phyloP scores from a whole-genome alignment of 768 basidiomycete species.

The Tephrocybe sp. region DNA sequence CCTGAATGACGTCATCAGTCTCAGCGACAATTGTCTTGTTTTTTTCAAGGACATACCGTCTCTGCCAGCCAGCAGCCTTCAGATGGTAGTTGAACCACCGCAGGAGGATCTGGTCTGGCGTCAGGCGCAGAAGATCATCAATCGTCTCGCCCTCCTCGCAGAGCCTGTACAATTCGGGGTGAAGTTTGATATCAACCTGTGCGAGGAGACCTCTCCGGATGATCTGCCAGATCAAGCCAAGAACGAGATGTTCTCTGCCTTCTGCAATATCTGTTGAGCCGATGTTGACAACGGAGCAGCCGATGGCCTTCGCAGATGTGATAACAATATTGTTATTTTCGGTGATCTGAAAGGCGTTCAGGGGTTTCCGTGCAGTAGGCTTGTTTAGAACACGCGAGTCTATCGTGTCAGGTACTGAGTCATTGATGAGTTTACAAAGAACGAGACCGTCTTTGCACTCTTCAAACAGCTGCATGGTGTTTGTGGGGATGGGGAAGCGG shows the following conservation, averaged over 20 bases:
- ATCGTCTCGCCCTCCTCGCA: conserved; percentile 98
- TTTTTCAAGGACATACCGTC: conserved; percentile 50
- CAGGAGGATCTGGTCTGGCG: conserved; percentile 96
- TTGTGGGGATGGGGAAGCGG: conserved; percentile 89
- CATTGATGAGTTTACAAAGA: conserved; percentile 98
- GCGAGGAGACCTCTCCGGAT: conserved; percentile 91
- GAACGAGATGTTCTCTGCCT: conserved; percentile 93
- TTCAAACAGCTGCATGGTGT: conserved; percentile 98
- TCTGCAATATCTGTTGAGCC: conserved; percentile 91
- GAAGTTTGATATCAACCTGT: conserved; percentile 97
- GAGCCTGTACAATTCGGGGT: conserved; percentile 94
- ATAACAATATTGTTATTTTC: conserved; percentile 99
- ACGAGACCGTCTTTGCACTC: conserved; percentile 95
- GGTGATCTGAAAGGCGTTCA: conserved; percentile 99
- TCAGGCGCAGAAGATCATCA: conserved; percentile 90
- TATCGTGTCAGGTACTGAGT: conserved; percentile 99
- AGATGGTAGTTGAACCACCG: conserved; percentile 99
- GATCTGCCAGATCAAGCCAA: conserved; percentile 98
- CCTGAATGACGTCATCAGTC: conserved; percentile 39
- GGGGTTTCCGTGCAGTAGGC: conserved; percentile 71
- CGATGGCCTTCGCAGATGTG: conserved; percentile 96
- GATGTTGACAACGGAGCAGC: conserved; percentile 98
- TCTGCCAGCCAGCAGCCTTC: conserved; percentile 90
- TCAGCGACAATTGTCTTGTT: neutral
- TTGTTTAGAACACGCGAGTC: conserved; percentile 98